These are phyloP conservation scores for Mortierella sp. DNA, from an alignment of 371 early-diverging fungal species.

Conservation along the genomic window DNA sequence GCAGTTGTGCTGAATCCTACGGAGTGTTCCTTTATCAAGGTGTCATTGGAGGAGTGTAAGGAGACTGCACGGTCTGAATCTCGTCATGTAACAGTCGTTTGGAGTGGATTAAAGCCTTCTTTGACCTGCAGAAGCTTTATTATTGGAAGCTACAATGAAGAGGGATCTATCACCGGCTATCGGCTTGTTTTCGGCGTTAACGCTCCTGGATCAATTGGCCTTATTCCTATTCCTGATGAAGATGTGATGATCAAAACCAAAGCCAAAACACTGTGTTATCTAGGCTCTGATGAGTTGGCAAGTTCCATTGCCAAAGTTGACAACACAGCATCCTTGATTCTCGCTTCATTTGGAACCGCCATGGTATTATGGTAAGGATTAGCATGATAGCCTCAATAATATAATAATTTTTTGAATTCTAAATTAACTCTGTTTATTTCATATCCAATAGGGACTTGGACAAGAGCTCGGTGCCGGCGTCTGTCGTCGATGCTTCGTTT, in stretches of 20 bases:
- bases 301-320: slow-evolving; percentile 11
- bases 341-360: slow-evolving; percentile 15
- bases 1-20: slow-evolving; percentile 19
- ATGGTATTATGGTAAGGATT: slow-evolving; percentile 23
- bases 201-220: slow-evolving; percentile 25
- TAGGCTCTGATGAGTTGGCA: background rate
- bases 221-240: slow-evolving; percentile 10
- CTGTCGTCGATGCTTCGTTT: background rate
- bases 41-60: slow-evolving; percentile 8
- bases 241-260: background rate
- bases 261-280: background rate
- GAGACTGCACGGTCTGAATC: background rate
- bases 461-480: slow-evolving; percentile 2
- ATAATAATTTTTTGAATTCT: background rate
- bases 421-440: background rate
- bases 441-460: slow-evolving; percentile 14
- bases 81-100: background rate
- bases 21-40: slow-evolving; percentile 9
- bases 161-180: background rate
- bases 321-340: slow-evolving; percentile 21
- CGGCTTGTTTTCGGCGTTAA: slow-evolving; percentile 15
- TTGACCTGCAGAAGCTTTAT: slow-evolving; percentile 16
- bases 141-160: slow-evolving; percentile 1
- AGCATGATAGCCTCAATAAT: background rate
- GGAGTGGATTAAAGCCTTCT: slow-evolving; percentile 5